Evolutionary conservation across 768 basidiomycete species (phyloP), one percentile per base, ranked within the genome.

Genomic region (Cubamyces sp.): DNA sequence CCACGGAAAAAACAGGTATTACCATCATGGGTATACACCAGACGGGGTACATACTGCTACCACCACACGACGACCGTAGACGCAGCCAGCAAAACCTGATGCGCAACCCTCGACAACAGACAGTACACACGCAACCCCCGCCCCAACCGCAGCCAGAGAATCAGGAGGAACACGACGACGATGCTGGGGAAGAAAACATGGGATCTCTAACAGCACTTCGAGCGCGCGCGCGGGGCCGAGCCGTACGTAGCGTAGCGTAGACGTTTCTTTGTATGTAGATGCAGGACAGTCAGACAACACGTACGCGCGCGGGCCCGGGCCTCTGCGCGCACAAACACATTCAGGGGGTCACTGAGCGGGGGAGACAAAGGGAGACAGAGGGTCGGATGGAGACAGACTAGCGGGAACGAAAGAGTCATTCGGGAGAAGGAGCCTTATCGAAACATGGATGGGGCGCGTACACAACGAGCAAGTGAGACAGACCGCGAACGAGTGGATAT

Each of bases 21-120:
- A 60, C 57, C 62, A 64, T 64, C 62, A 51, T 43, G 62, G 62
- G 57, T 64, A 64, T 58, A 48, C 62, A 60, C 62, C 62, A 64
- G 47, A 64, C 62, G 58, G 53, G 57, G 53, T 54, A 60, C 61
- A 51, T 56, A 59, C 47, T 42, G 53, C 53, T 56, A 56, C 48
- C 47, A 43, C n/a, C n/a, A n/a, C n/a, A n/a, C n/a, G 48, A 55
- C 61, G 42, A 50, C 47, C 18, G 25, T 1, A 34, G 34, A 49
- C 49, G 53, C 47, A 48, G 47, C 49, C 19, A 23, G 21, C 45
- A 11, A 28, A 51, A 46, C 47, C 53, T 26, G 47, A 49, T 34
- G 54, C 61, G 61, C 61, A 42, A 49, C 54, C 54, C 54, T 28
- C 48, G 51, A 40, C 47, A 46, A 48, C 34, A 57, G 23, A 42